Base-by-base conservation (phyloP, 192 early-diverging fungal genomes). In the Borealophlyctis nickersoniae region DNA sequence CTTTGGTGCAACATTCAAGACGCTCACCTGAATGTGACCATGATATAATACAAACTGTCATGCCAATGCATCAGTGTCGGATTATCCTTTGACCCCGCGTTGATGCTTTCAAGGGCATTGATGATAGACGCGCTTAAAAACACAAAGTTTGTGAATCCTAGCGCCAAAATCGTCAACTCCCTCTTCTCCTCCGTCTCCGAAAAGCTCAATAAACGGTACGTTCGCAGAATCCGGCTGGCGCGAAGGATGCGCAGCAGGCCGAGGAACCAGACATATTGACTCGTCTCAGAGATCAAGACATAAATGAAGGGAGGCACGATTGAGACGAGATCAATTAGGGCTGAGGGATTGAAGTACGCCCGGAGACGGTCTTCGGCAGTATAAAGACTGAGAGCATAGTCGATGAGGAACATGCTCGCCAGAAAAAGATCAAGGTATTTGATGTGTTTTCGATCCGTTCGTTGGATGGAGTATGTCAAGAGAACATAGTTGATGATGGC, bases 261-360 rank as follows among this genome's bases (percentile, higher is more conserved):
- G 13, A 82, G 49, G 55, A 79, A 82, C 81, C 81, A 82, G 32
- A 82, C 70, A 39, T 75, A 82, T 49, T 75, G 72, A 3, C 65
- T 60, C 24, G 63, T 65, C 32, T 76, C 77, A 9, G 63, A 54
- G 50, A 82, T 64, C 24, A 82, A 50, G 24, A 82, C 62, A 52
- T 79, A 82, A 1, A 82, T 73, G 60, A 82, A 82, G 1, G 81
- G 81, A 2, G 81, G 71, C 3, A 82, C 76, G 34, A 82, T 82
- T 19, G 77, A 82, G 34, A 78, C 57, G 16, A 82, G 67, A 55
- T 82, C 81, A 45, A 82, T 61, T 33, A 82, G 50, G 9, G 75
- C 75, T 36, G 70, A 65, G 0, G 48, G 29, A 55, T 82, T 71
- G 56, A 82, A 82, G 69, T 82, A 82, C 39, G 79, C 78, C 19